Conservation (phyloP, 1,139 yeast genomes). For the Candida sp. region DNA sequence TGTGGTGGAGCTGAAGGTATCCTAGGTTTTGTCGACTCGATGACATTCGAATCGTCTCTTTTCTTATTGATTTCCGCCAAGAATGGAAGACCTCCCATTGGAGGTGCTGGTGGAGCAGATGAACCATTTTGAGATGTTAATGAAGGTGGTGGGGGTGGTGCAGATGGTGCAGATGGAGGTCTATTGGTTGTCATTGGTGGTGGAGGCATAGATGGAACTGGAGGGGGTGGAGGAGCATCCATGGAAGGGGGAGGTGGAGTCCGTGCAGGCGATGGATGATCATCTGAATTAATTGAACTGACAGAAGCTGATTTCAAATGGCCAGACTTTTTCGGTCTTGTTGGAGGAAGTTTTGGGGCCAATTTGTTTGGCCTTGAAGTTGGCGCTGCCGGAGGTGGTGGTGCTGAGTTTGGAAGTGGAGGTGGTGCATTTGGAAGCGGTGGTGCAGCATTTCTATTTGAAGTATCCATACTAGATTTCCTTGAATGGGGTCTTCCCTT, state of each 20-base stretch:
- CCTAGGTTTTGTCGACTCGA: slow-evolving; percentile 33
- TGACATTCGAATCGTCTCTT: slow-evolving; percentile 54
- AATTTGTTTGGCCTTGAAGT: slow-evolving; percentile 7
- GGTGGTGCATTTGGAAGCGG: slow-evolving; percentile 10
- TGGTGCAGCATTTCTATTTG: slow-evolving; percentile 9
- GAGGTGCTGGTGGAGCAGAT: slow-evolving; percentile 17
- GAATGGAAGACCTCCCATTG: slow-evolving; percentile 37
- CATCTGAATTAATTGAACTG: slow-evolving; percentile 17
- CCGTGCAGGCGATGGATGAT: slow-evolving; percentile 7
- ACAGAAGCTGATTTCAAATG: slow-evolving; percentile 21
- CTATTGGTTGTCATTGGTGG: slow-evolving; percentile 4
- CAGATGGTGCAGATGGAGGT: slow-evolving; percentile 11
- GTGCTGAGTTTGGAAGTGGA: slow-evolving; percentile 13
- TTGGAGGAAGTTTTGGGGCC: slow-evolving; percentile 30
- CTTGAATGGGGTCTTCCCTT: slow-evolving; percentile 2
- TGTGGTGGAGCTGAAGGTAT: slow-evolving; percentile 10
- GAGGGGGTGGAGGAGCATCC: slow-evolving; percentile 16
- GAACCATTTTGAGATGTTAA: slow-evolving; percentile 15
- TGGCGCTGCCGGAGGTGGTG: slow-evolving; percentile 14
- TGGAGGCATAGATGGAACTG: slow-evolving; percentile 11
- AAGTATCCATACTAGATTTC: slow-evolving; percentile 5
- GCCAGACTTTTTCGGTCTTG: slow-evolving; percentile 27
- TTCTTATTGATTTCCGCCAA: slow-evolving; percentile 55
- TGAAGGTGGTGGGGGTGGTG: slow-evolving; percentile 16
- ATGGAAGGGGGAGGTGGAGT: slow-evolving; percentile 10